These are phyloP conservation scores for Mycena belliarum DNA, from an alignment of 768 basidiomycete genomes.

Conservation along the genomic window DNA sequence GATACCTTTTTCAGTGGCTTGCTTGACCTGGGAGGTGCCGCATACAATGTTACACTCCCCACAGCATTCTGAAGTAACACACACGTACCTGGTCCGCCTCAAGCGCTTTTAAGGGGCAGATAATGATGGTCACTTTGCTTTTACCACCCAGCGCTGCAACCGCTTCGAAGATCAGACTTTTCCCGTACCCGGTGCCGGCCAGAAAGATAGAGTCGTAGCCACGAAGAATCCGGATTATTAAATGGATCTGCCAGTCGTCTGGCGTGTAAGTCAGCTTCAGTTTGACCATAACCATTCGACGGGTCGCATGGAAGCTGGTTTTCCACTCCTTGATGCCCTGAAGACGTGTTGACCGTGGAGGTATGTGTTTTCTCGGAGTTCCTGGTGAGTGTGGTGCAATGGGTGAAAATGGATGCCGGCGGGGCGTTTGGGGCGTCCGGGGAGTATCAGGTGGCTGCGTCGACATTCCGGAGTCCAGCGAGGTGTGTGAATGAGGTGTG, in stretches of 20 bases:
- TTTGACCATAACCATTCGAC: neutral
- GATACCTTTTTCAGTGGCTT: constrained; percentile 5
- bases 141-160: neutral
- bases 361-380: neutral
- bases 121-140: constrained; percentile 17
- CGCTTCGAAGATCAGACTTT: neutral
- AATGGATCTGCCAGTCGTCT: constrained; percentile 5
- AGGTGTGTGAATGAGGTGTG: neutral
- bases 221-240: neutral
- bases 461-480: neutral
- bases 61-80: neutral
- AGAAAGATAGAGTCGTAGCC: neutral
- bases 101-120: constrained; percentile 31
- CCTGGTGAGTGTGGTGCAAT: neutral
- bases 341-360: constrained; percentile 1
- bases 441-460: neutral
- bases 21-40: neutral
- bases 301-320: neutral
- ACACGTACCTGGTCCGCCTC: constrained; percentile 30
- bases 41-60: neutral
- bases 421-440: neutral
- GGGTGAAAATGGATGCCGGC: neutral
- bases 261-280: constrained; percentile 1
- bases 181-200: neutral
- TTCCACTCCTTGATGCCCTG: constrained; percentile 6